Evolutionary conservation across 2,329 filamentous ascomycete species (phyloP).

Genomic region (Aspergillus pseudoviridinutans): DNA sequence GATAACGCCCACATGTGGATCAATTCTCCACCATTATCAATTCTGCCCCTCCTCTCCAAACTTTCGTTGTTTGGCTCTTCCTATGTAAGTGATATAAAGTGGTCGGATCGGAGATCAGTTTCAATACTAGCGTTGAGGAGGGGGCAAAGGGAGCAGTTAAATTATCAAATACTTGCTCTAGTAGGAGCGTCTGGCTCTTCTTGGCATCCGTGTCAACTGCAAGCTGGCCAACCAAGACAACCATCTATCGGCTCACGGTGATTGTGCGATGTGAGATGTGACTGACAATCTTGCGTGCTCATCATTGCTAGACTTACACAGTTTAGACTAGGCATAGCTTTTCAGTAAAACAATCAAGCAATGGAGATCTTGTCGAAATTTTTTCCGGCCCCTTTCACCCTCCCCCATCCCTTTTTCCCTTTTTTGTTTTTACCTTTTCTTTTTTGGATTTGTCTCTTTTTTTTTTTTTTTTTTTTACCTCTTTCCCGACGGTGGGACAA

Average conservation of each 20-base stretch:
- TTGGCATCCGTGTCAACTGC: background rate
- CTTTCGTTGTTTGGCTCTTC: background rate
- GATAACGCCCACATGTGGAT: background rate
- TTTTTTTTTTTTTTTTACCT: too few relatives aligned
- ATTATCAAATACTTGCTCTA: background rate
- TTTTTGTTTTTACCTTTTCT: background rate
- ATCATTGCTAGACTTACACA: background rate
- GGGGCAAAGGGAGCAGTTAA: background rate
- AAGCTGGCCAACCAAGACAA: background rate
- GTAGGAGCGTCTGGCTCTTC: background rate
- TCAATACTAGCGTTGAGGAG: background rate
- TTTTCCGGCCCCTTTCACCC: too few relatives aligned
- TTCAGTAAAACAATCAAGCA: background rate
- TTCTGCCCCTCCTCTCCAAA: background rate
- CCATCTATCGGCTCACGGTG: background rate
- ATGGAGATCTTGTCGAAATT: background rate
- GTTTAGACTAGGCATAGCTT: background rate
- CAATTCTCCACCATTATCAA: background rate
- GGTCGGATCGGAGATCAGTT: background rate
- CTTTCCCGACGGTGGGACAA: background rate
- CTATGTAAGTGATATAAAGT: background rate
- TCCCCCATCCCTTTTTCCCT: too few relatives aligned
- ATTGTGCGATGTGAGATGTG: background rate
- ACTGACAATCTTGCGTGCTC: background rate
- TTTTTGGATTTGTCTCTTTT: too few relatives aligned